Base-by-base conservation (phyloP, 1,284 basidiomycete species). In the Ceratobasidium sp. region DNA sequence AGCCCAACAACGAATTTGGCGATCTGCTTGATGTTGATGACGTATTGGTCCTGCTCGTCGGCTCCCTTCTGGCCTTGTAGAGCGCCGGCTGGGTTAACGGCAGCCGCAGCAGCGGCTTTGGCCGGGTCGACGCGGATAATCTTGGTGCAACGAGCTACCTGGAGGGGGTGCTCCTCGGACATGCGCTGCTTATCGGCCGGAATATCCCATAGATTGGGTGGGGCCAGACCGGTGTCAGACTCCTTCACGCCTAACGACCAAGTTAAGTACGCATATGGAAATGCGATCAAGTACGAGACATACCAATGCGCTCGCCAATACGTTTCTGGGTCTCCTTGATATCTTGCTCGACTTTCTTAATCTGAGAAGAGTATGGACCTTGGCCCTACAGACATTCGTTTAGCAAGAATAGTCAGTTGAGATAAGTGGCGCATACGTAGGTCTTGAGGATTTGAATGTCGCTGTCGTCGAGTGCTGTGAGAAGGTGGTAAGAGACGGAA, bases 371-470 rank as follows among this genome's bases (percentile, higher is more conserved):
- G 77, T 99, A 99, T 64, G 97, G 96, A 70, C 97, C 97, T 90
- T 98, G 96, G 57, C 97, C 96, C 94, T 96, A 76, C 10, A 72
- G 17, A 40, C 75, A 75, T 76, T 56, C 73, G 72, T 69, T 71
- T 15, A 29, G 10, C 54, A 6, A 25, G 20, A 32, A 49, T 15
- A 62, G 49, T 35, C 17, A 31, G 32, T 47, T 62, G 64, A 38
- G 15, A 13, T 12, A 3, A 17, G 69, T 73, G 83, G 67, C 78
- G 89, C 81, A 68, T 68, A 82, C 94, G 79, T 99, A 99, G 72
- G 97, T 99, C 83, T 98, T 98, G 74, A 99, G 87, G 72, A 99
- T 96, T 80, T 99, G 96, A 70, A 99, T 99, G 78, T 99, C 97
- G 72, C 93, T 96, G 77, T 98, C 97, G 77, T 98, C 97, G 73